Percentiles rank a stretch among this genome's conserved stretches.
Conservation (phyloP, 305 asterid species). For the Fraxinus nigra region DNA sequence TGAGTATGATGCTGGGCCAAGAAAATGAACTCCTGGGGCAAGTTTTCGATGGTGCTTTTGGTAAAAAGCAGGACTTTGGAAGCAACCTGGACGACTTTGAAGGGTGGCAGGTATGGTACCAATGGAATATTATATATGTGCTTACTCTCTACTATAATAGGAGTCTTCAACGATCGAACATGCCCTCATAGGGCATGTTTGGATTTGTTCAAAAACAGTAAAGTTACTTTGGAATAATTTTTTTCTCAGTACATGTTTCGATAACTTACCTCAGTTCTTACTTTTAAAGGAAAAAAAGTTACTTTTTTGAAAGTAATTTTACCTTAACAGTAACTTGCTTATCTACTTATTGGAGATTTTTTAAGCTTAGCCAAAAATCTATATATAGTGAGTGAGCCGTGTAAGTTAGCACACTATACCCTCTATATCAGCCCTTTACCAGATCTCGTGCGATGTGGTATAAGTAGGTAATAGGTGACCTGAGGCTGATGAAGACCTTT, state of each 20-base stretch:
- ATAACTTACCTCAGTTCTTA: background rate
- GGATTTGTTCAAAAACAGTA: background rate
- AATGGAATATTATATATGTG: conserved; percentile 8
- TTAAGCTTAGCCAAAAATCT: background rate
- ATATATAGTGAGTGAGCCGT: conserved; percentile 15
- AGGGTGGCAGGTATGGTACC: conserved; percentile 66
- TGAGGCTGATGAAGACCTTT: conserved; percentile 11
- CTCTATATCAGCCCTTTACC: background rate
- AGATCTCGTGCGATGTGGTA: background rate
- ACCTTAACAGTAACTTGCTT: background rate
- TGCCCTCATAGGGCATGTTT: background rate
- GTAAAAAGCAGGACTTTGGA: conserved; percentile 42
- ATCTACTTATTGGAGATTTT: background rate
- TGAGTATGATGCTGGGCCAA: conserved; percentile 44
- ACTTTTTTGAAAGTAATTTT: conserved; percentile 34
- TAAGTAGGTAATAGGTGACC: conserved; percentile 18
- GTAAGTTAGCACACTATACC: background rate
- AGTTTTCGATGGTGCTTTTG: conserved; percentile 35
- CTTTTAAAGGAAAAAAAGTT: conserved; percentile 19
- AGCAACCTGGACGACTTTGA: conserved; percentile 42
- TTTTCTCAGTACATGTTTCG: background rate
- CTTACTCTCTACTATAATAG: conserved; percentile 3
- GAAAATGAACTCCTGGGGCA: conserved; percentile 51
- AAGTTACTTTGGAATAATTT: background rate
- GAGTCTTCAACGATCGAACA: background rate